Conservation (phyloP, 129 eudicot genomes). For the Arctium lappa region DNA sequence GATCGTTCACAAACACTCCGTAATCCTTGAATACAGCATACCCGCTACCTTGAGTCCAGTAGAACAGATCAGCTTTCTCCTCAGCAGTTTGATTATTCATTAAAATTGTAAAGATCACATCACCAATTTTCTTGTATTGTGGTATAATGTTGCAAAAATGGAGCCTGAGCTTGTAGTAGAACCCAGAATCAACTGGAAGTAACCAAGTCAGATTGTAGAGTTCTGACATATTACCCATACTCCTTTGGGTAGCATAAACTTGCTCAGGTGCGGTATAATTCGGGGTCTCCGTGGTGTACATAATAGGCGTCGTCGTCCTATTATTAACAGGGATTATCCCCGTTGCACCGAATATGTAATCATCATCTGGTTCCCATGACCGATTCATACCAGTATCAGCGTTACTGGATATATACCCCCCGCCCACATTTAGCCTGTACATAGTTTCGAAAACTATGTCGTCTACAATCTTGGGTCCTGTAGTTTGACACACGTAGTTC, state of each 20-base stretch:
- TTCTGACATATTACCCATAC: slow-evolving; percentile 1
- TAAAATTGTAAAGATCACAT: slow-evolving; percentile 19
- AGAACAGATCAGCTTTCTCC: not conserved
- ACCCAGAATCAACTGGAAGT: slow-evolving; percentile 46
- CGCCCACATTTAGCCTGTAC: slow-evolving; percentile 39
- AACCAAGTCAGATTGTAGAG: slow-evolving; percentile 22
- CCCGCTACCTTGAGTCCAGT: slow-evolving; percentile 7
- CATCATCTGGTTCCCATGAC: slow-evolving; percentile 25
- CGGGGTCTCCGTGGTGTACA: slow-evolving; percentile 22
- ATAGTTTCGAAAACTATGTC: slow-evolving; percentile 25
- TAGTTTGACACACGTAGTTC: not conserved
- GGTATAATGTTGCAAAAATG: slow-evolving; percentile 45
- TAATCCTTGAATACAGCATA: slow-evolving; percentile 40
- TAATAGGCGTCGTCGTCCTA: not conserved
- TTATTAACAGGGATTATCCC: not conserved
- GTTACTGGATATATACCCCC: not conserved
- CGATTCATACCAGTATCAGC: slow-evolving; percentile 40
- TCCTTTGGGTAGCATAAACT: slow-evolving; percentile 41
- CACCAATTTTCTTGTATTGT: not conserved
- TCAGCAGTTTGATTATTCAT: slow-evolving; percentile 42
- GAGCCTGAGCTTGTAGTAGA: slow-evolving; percentile 33
- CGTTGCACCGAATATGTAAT: slow-evolving; percentile 12
- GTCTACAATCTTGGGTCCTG: not conserved
- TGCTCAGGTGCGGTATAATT: slow-evolving; percentile 35
- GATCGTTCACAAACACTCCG: not conserved